Evolutionary conservation across 805 yeast genomes (phyloP), one percentile per base, ranked within the genome.

Genomic region (Diddensiella santjacobensis): DNA sequence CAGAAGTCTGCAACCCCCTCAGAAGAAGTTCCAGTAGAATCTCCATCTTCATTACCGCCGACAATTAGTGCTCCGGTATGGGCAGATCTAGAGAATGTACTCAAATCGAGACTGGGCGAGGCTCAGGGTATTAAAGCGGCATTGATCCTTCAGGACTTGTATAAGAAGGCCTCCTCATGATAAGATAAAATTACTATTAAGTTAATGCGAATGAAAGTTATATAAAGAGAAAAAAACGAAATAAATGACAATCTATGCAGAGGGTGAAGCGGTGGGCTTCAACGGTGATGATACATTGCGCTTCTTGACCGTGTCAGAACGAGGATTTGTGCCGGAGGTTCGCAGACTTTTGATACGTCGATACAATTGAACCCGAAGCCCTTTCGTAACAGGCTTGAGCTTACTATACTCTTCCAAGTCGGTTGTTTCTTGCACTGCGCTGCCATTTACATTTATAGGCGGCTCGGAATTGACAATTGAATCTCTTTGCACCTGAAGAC

Each of bases 1-100:
- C 71, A 78, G 75, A 62, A 74, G 3, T 50, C 59, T 5, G 49
- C 46, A 8, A 39, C 54, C n/a, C 44, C 48, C 15, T 31, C 38
- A 11, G 35, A 40, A 15, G 42, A 29, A 30, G 30, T 8, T 10
- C 38, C 38, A 8, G 31, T 8, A 8, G 31, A 8, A 8, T 26
- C 31, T 13, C 31, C 31, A 8, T 8, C 8, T 13, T 8, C 13
- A 8, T 8, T 8, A 8, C 31, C 13, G 13, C 31, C 31, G 13
- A 26, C 13, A 26, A 26, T 26, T 26, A 8, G 13, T 8, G 31
- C 31, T 26, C 13, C 31, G 8, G 13, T 13, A 26, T 26, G 31
- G 31, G 31, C 8, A 8, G 31, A 26, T 13, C 8, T 26, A 8
- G 13, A 13, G 31, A 8, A 8, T 8, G 13, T 26, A 26, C 13